These are phyloP conservation scores for Pyropia haitanensis DNA, from an alignment of 23 red algal genomes.

Conservation along the genomic window DNA sequence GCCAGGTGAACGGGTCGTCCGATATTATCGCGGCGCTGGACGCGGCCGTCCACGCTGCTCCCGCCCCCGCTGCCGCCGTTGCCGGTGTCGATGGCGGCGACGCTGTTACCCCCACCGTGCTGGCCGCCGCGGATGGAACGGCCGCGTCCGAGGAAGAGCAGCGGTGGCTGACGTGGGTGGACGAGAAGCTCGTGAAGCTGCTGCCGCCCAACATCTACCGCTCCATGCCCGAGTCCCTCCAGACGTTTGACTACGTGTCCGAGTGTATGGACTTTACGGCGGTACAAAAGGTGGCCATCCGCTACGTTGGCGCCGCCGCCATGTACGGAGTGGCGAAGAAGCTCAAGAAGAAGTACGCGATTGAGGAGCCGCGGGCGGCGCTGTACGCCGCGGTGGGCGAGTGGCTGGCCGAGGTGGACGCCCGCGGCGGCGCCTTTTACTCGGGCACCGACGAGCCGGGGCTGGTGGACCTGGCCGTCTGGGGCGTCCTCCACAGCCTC, in stretches of 20 bases:
- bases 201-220: constrained; percentile 98
- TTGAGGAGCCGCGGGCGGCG: constrained; percentile 69
- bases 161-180: constrained; percentile 86
- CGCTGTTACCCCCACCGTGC: background rate
- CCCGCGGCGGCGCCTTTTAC: constrained; percentile 36
- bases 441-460: constrained; percentile 51
- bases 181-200: constrained; percentile 71
- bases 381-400: constrained; percentile 51
- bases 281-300: constrained; percentile 56
- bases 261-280: constrained; percentile 69
- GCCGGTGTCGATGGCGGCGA: constrained; percentile 1
- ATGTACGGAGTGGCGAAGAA: constrained; percentile 88
- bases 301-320: constrained; percentile 71
- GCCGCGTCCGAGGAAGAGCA: constrained; percentile 24
- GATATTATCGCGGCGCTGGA: constrained; percentile 63
- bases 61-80: too few relatives aligned
- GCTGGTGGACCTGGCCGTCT: constrained; percentile 77
- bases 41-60: background rate
- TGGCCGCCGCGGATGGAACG: background rate
- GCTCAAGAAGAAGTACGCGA: constrained; percentile 94
- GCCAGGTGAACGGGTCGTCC: constrained; percentile 72
- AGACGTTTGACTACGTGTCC: constrained; percentile 90
- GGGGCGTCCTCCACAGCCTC: constrained; percentile 82
- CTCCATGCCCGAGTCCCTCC: constrained; percentile 56
- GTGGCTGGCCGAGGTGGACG: constrained; percentile 50